Base-by-base conservation (phyloP, 2,329 filamentous ascomycete genomes). In the Helicocarpus griseus region DNA sequence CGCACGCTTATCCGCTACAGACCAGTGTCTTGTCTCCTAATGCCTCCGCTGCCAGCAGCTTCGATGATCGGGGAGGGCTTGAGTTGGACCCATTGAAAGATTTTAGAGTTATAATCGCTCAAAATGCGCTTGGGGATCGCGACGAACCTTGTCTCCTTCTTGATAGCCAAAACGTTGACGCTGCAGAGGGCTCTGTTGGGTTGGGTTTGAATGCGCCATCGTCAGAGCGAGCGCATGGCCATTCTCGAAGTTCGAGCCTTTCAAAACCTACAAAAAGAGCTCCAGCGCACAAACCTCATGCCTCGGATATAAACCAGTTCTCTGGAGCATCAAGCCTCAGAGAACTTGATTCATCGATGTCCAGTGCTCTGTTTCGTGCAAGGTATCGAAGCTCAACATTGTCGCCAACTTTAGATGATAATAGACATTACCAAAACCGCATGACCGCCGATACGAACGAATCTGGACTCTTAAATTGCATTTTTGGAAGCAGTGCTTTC, bases 401-500 rank as follows among this genome's bases (percentile, higher is more conserved):
- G 45, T 69, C 71, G 13, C 64, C 65, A 3, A 56, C 59, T 2
- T 62, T 62, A 22, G 61, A 60, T 31, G 58, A 60, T 53, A 58
- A 62, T 52, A 70, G 68, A 47, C 57, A 58, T 48, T 63, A 66
- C n/a, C 65, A 63, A 51, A 67, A 64, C 24, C 67, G 69, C 17
- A 59, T 63, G 51, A 59, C 67, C 35, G 59, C 69, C 29, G 77
- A 80, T 57, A 72, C 73, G 9, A 75, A 75, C 44, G 78, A 80
- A 67, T 73, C 62, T 60, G 76, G 65, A 61, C 68, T 64, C 63
- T 58, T 82, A 52, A 78, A 80, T 54, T 81, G 78, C 63, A 81
- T 81, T 61, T 82, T 82, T 60, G 79, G 79, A 26, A 79, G 77
- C 54, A 75, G 75, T 49, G 74, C 76, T 36, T 77, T 80, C 61